Evolutionary conservation across 2,329 filamentous ascomycete species (phyloP).

Genomic region (Fusarium scirpi): DNA sequence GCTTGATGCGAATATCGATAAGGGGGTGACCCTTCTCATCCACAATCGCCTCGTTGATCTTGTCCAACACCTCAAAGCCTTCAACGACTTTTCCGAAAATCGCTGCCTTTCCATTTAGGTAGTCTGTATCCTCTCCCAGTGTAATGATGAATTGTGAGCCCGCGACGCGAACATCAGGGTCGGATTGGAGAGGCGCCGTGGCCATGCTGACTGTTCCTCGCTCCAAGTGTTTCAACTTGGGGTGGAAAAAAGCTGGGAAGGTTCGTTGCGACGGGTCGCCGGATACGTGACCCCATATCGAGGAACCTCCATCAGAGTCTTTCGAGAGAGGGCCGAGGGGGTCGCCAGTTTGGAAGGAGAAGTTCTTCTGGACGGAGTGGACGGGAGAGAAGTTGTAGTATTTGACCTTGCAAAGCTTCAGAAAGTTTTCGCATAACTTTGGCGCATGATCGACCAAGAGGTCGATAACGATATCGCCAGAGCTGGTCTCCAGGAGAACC

Average conservation of each 20-base stretch:
- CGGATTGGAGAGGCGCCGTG: constrained; percentile 79
- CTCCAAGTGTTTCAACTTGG: constrained; percentile 88
- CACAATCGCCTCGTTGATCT: constrained; percentile 90
- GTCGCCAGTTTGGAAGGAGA: constrained; percentile 96
- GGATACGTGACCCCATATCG: constrained; percentile 88
- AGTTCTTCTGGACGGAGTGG: constrained; percentile 92
- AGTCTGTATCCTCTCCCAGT: constrained; percentile 88
- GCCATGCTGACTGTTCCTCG: constrained; percentile 97
- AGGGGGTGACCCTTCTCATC: constrained; percentile 88
- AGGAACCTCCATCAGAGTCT: constrained; percentile 91
- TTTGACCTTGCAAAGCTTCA: constrained; percentile 98
- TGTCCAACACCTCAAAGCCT: constrained; percentile 92
- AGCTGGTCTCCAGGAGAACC: constrained; percentile 91
- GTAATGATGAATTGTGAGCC: constrained; percentile 96
- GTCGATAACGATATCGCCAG: constrained; percentile 95
- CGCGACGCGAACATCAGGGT: constrained; percentile 85
- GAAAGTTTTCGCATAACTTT: constrained; percentile 94
- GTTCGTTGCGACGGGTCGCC: constrained; percentile 75
- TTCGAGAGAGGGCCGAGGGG: constrained; percentile 87
- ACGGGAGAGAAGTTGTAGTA: constrained; percentile 98
- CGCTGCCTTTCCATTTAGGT: constrained; percentile 91
- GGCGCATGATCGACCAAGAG: constrained; percentile 89
- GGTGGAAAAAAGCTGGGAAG: constrained; percentile 86
- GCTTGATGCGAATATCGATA: constrained; percentile 93
- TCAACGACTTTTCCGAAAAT: constrained; percentile 97